phyloP scores from a whole-genome alignment of 2,329 filamentous ascomycete genomes.

The Fusarium albidum region DNA sequence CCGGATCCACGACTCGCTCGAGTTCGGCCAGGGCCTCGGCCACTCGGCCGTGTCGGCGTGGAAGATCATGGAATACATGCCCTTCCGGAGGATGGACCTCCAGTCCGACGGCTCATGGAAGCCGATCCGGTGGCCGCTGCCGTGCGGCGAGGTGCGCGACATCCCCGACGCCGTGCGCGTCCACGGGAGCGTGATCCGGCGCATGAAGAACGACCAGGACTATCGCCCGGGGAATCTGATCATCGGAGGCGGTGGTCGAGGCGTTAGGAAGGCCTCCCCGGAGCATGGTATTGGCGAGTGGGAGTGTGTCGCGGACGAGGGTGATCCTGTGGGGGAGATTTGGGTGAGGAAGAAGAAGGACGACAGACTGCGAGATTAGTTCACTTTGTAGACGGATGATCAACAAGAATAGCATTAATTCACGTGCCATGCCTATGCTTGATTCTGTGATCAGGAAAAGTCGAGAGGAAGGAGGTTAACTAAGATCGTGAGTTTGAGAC shows the following conservation, averaged over 20 bases:
- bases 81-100: conserved; percentile 83
- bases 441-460: not conserved
- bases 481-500: not conserved
- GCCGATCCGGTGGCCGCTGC: conserved; percentile 81
- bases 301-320: conserved; percentile 69
- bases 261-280: conserved; percentile 67
- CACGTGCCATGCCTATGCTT: conserved; percentile 5
- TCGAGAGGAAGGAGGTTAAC: not conserved
- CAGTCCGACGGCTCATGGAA: conserved; percentile 77
- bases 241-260: conserved; percentile 79
- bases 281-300: conserved; percentile 76
- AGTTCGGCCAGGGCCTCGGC: conserved; percentile 68
- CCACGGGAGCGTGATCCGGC: conserved; percentile 76
- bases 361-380: conserved; percentile 25
- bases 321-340: conserved; percentile 74
- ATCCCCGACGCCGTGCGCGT: conserved; percentile 75
- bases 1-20: conserved; percentile 74
- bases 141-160: conserved; percentile 79
- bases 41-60: conserved; percentile 68
- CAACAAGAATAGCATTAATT: not conserved
- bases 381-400: not conserved
- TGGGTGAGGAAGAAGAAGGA: conserved; percentile 58
- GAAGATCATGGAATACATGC: conserved; percentile 84
- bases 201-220: conserved; percentile 68
- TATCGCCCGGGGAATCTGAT: conserved; percentile 85